Percentiles rank a stretch among this genome's conserved stretches.
phyloP scores from a whole-genome alignment of 495 filamentous ascomycete genomes.

The Chaetomium tenue region DNA sequence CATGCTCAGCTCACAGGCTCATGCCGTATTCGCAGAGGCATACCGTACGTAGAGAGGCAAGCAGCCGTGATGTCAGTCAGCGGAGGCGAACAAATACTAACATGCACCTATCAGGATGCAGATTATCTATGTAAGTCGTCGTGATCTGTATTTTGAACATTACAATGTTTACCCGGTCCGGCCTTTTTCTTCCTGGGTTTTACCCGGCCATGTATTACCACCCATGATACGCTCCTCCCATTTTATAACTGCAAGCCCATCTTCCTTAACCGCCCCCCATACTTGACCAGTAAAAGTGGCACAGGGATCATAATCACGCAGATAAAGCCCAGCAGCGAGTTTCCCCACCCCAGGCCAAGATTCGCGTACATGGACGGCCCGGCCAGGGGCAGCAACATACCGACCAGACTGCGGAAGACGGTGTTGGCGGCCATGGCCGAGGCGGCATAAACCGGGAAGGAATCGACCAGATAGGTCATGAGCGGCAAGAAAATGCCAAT shows the following conservation, averaged over 20 bases:
- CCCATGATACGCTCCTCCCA: neutral
- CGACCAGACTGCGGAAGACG: conserved; percentile 52
- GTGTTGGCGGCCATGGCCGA: conserved; percentile 57
- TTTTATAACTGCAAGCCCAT: conserved; percentile 29
- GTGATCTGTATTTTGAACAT: too few relatives aligned
- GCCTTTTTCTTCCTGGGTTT: too few relatives aligned
- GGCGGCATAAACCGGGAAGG: conserved; percentile 59
- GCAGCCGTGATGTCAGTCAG: too few relatives aligned
- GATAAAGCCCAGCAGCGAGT: conserved; percentile 61
- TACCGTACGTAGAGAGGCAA: too few relatives aligned
- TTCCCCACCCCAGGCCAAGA: conserved; percentile 59
- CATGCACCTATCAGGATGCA: too few relatives aligned
- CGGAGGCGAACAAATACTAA: too few relatives aligned
- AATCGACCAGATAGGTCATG: conserved; percentile 60
- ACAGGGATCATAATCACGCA: conserved; percentile 66
- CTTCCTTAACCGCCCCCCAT: conserved; percentile 58
- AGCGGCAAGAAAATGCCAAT: conserved; percentile 54
- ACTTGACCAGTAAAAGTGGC: conserved; percentile 72
- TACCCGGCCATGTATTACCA: too few relatives aligned
- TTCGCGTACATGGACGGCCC: conserved; percentile 53
- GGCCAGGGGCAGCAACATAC: conserved; percentile 57
- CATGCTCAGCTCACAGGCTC: too few relatives aligned
- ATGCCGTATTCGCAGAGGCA: too few relatives aligned
- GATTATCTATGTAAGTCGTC: too few relatives aligned
- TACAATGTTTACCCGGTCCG: too few relatives aligned